Evolutionary conservation across 768 basidiomycete species (phyloP).

Genomic region (Rickenella mellea): DNA sequence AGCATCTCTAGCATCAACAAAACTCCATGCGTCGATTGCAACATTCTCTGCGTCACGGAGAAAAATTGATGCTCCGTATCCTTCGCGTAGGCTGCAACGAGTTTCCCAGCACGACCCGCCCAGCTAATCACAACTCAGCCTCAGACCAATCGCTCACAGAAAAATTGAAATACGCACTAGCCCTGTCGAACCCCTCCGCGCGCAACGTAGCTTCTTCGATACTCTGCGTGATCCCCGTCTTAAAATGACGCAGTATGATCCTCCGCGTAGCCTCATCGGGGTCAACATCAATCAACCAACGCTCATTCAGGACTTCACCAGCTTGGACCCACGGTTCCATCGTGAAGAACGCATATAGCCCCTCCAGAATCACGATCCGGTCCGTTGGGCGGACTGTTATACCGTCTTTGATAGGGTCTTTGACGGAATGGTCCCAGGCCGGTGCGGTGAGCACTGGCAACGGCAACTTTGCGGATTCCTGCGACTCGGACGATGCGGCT

Average conservation of each 20-base stretch:
- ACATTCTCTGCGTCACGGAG: too few relatives aligned
- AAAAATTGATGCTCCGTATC: too few relatives aligned
- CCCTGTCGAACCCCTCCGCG: slow-evolving; percentile 69
- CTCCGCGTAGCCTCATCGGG: slow-evolving; percentile 44
- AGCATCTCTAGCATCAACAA: too few relatives aligned
- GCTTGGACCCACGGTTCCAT: slow-evolving; percentile 65
- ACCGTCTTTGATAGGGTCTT: slow-evolving; percentile 67
- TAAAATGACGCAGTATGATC: slow-evolving; percentile 65
- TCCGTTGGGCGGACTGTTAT: slow-evolving; percentile 51
- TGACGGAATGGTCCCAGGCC: slow-evolving; percentile 79
- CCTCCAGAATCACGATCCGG: slow-evolving; percentile 80
- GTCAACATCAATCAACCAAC: slow-evolving; percentile 65
- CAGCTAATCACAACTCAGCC: too few relatives aligned
- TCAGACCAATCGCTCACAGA: too few relatives aligned
- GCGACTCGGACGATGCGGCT: slow-evolving; percentile 5
- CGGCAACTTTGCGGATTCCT: slow-evolving; percentile 24
- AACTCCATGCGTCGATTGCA: too few relatives aligned
- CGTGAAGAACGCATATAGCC: slow-evolving; percentile 78
- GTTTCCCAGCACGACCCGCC: too few relatives aligned
- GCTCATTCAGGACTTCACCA: slow-evolving; percentile 58
- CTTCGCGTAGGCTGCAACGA: too few relatives aligned
- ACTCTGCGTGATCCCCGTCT: slow-evolving; percentile 63
- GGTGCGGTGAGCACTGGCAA: slow-evolving; percentile 48
- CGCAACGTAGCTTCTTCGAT: slow-evolving; percentile 57
- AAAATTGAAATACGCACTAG: slow-evolving; percentile 49